Conservation (phyloP, 768 basidiomycete species). For the Tylopilus sp. region DNA sequence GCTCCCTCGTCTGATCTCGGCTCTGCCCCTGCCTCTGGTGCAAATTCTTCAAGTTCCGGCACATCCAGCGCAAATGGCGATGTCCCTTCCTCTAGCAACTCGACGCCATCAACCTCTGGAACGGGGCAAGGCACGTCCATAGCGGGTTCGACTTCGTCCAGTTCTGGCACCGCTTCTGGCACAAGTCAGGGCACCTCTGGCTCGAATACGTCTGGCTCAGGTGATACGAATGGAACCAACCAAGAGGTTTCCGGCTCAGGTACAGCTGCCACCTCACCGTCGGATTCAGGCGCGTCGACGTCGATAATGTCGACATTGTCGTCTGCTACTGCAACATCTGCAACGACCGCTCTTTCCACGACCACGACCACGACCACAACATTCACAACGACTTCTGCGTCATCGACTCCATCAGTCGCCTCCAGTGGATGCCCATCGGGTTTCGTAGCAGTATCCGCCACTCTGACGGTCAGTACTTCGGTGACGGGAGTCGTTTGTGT, state of each 20-base stretch:
- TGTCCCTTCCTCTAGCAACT: not conserved
- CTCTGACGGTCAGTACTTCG: not conserved
- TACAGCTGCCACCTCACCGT: not conserved
- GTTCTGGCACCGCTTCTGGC: not conserved
- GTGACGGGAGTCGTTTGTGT: constrained; percentile 13
- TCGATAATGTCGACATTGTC: not conserved
- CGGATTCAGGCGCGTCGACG: not conserved
- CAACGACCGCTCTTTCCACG: not conserved
- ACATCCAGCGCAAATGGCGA: not conserved
- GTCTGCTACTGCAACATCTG: not conserved
- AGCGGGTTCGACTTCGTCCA: not conserved
- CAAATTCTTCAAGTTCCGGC: not conserved
- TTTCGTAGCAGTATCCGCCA: not conserved
- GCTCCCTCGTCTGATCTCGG: not conserved
- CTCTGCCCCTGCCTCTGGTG: not conserved
- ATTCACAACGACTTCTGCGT: not conserved
- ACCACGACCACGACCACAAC: not conserved
- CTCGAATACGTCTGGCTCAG: constrained; percentile 1
- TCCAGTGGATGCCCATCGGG: constrained; percentile 15
- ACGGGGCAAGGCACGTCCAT: too few relatives aligned
- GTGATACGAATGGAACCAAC: not conserved
- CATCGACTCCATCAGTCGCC: not conserved
- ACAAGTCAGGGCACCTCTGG: not conserved
- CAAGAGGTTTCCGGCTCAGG: not conserved
- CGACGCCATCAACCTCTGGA: too few relatives aligned